Conservation (phyloP, 2,329 filamentous ascomycete species). For the Trichoderma asperellum region DNA sequence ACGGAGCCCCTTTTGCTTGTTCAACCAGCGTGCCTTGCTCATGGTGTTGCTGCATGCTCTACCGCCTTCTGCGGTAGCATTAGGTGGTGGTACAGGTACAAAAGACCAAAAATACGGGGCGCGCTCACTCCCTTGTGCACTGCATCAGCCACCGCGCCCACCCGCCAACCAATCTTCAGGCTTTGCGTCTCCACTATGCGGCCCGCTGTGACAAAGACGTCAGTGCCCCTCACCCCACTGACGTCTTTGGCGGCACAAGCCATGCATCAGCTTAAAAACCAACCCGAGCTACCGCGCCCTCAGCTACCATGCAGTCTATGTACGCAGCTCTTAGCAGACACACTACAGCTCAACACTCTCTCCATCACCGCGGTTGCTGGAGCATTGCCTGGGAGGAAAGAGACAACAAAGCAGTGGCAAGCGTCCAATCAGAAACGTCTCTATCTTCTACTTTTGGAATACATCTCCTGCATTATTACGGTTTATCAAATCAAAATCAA, state of each 20-base stretch:
- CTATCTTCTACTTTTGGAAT: neutral
- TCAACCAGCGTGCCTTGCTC: neutral
- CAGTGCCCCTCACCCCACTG: slow-evolving; percentile 27
- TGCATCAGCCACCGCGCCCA: neutral
- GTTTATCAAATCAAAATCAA: neutral
- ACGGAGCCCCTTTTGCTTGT: neutral
- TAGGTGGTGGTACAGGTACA: neutral
- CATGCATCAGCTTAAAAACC: slow-evolving; percentile 17
- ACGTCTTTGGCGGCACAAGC: slow-evolving; percentile 19
- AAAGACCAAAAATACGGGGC: neutral
- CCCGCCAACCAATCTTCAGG: slow-evolving; percentile 25
- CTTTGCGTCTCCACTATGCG: slow-evolving; percentile 24
- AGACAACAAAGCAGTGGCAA: neutral
- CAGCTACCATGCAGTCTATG: neutral
- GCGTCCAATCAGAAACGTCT: neutral
- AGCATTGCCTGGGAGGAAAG: slow-evolving; percentile 10
- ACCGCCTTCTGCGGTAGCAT: neutral
- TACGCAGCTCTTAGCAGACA: neutral
- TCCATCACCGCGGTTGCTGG: neutral
- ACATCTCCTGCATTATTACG: neutral
- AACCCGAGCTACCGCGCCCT: slow-evolving; percentile 3
- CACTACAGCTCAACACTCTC: neutral
- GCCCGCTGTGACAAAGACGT: slow-evolving; percentile 30
- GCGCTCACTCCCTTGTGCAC: neutral
- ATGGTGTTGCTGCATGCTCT: neutral